A percentile compares a stretch with the other conserved stretches of the same genome.
Conservation (phyloP, 805 yeast genomes). For the Peterozyma toletana region DNA sequence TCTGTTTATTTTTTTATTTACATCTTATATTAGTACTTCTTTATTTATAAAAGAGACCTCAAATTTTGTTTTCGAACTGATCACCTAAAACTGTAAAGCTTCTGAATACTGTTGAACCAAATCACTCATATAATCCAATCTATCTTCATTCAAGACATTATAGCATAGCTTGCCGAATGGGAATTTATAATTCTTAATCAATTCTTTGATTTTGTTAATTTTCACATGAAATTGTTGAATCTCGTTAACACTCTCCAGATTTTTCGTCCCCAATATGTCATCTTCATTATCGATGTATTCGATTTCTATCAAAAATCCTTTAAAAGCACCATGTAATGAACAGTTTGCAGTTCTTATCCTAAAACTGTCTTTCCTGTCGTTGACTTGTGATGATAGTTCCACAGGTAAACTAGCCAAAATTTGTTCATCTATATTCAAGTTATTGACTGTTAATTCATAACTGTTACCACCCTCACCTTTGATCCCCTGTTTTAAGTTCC, state of each 20-base stretch:
- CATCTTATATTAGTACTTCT: too few species aligned
- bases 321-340: slow-evolving; percentile 66
- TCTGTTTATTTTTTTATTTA: too few species aligned
- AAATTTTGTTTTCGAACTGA: too few species aligned
- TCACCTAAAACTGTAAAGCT: slow-evolving; percentile 24
- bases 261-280: slow-evolving; percentile 7
- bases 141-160: slow-evolving; percentile 28
- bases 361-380: slow-evolving; percentile 32
- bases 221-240: slow-evolving; percentile 20
- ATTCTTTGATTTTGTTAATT: slow-evolving; percentile 23
- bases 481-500: slow-evolving; percentile 63
- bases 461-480: slow-evolving; percentile 72
- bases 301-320: slow-evolving; percentile 61
- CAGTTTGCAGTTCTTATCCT: slow-evolving; percentile 62
- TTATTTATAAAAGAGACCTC: too few species aligned
- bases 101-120: slow-evolving; percentile 32
- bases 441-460: slow-evolving; percentile 40
- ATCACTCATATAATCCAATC: slow-evolving; percentile 27
- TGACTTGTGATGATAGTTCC: slow-evolving; percentile 6
- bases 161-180: slow-evolving; percentile 28
- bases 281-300: slow-evolving; percentile 27
- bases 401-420: slow-evolving; percentile 5
- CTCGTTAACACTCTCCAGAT: slow-evolving; percentile 16
- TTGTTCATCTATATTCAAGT: slow-evolving; percentile 10
- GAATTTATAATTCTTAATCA: slow-evolving; percentile 23